phyloP scores from a whole-genome alignment of 225 moss, liverwort and hornwort genomes.

The Lunularia cruciata region DNA sequence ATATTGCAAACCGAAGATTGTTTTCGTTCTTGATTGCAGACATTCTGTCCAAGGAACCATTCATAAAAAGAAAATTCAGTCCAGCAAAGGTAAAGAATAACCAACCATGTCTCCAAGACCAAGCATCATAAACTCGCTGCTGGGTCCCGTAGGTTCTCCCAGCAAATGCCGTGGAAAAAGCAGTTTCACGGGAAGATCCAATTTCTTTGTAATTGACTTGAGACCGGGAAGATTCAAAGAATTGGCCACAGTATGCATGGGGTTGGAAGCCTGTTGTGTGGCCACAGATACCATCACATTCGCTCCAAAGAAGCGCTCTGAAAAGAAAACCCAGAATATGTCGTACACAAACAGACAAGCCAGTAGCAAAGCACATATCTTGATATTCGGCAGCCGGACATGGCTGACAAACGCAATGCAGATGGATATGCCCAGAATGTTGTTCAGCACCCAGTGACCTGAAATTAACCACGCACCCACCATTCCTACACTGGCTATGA shows the following conservation, averaged over 20 bases:
- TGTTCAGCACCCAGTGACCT: slow-evolving; percentile 88
- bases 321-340: slow-evolving; percentile 96
- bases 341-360: slow-evolving; percentile 85
- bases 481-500: slow-evolving; percentile 51
- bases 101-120: slow-evolving; percentile 94
- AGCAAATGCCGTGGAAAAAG: slow-evolving; percentile 71
- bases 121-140: slow-evolving; percentile 79
- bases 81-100: neutral
- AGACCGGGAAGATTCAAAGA: slow-evolving; percentile 84
- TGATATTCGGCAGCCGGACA: slow-evolving; percentile 91
- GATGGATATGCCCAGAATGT: slow-evolving; percentile 77
- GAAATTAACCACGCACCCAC: slow-evolving; percentile 78
- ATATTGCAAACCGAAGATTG: no score
- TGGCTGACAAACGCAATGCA: slow-evolving; percentile 96
- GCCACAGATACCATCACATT: slow-evolving; percentile 97
- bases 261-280: slow-evolving; percentile 85
- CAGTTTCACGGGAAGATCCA: slow-evolving; percentile 88
- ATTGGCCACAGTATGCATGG: slow-evolving; percentile 85
- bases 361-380: slow-evolving; percentile 76
- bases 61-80: neutral
- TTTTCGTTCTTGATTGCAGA: no score
- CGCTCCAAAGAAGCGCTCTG: slow-evolving; percentile 82
- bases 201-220: slow-evolving; percentile 73
- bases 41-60: no score
- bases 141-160: slow-evolving; percentile 40